Conservation (phyloP, 1,284 basidiomycete species). For the Sanghuangporus sanghuang region DNA sequence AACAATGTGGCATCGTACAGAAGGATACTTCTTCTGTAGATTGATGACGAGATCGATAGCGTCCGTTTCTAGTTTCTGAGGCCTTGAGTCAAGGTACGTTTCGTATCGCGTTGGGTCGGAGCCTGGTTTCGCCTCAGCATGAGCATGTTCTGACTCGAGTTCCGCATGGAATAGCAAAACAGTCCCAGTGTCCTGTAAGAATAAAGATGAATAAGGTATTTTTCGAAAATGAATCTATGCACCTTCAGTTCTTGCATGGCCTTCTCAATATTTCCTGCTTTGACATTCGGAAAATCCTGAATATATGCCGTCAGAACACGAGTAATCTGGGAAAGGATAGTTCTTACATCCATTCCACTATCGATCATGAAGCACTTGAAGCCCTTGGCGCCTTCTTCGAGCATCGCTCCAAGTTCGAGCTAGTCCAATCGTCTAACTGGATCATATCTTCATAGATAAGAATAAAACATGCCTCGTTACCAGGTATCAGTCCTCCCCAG, state of each 20-base stretch:
- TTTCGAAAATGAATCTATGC: conserved; percentile 18
- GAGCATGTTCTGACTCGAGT: conserved; percentile 41
- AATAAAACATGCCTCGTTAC: conserved; percentile 58
- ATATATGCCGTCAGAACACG: not conserved
- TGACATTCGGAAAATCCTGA: conserved; percentile 88
- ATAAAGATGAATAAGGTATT: not conserved
- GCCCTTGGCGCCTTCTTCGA: conserved; percentile 79
- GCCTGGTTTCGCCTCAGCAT: conserved; percentile 16
- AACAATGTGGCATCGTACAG: conserved; percentile 84
- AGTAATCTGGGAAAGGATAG: not conserved
- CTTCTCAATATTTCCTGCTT: conserved; percentile 56
- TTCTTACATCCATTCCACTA: conserved; percentile 81
- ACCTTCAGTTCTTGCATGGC: conserved; percentile 78
- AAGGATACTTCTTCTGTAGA: conserved; percentile 57
- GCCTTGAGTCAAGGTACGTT: conserved; percentile 83
- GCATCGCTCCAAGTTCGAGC: conserved; percentile 61
- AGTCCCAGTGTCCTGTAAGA: conserved; percentile 50
- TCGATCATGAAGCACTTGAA: conserved; percentile 96
- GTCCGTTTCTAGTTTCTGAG: conserved; percentile 68
- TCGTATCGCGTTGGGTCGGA: conserved; percentile 54
- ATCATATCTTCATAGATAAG: not conserved
- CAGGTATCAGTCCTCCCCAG: conserved; percentile 92
- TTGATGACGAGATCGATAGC: conserved; percentile 74
- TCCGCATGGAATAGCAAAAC: conserved; percentile 91
- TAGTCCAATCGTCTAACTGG: conserved; percentile 25